These are phyloP conservation scores for Kwoniella dendrophila DNA, from an alignment of 768 basidiomycete species.

Conservation along the genomic window DNA sequence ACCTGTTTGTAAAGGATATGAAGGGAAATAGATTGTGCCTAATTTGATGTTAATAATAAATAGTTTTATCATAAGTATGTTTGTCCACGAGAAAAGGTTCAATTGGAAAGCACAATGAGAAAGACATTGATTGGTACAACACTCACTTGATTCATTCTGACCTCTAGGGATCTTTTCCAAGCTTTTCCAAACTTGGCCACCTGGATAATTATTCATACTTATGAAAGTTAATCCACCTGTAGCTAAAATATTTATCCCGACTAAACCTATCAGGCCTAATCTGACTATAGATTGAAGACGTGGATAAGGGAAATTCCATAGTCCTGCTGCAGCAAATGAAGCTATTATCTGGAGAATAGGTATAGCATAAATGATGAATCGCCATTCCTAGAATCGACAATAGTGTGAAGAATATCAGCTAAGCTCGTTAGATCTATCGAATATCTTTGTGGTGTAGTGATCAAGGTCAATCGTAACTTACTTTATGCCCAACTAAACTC, in stretches of 20 bases:
- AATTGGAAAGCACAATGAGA: conserved; percentile 13
- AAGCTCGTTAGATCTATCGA: background rate
- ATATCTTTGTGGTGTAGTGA: too few relatives aligned
- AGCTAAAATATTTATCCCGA: conserved; percentile 63
- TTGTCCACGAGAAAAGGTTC: background rate
- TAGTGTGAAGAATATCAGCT: too few relatives aligned
- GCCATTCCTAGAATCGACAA: conserved; percentile 72
- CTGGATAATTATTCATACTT: conserved; percentile 83
- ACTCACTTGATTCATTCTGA: conserved; percentile 18
- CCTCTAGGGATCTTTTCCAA: conserved; percentile 61
- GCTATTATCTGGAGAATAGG: conserved; percentile 80
- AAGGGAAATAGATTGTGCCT: conserved; percentile 68
- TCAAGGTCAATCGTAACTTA: too few relatives aligned
- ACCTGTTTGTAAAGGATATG: conserved; percentile 85
- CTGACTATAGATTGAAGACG: conserved; percentile 60
- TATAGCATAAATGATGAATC: conserved; percentile 86
- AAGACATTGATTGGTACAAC: background rate
- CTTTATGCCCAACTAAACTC: conserved; percentile 80
- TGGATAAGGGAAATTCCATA: conserved; percentile 62
- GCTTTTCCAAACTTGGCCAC: conserved; percentile 69
- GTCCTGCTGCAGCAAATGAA: conserved; percentile 65
- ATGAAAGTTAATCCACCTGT: conserved; percentile 64
- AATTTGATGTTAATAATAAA: conserved; percentile 20
- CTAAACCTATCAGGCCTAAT: conserved; percentile 60
- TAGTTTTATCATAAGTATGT: conserved; percentile 12